phyloP scores from a whole-genome alignment of 768 basidiomycete species.

The Lentinula edodes region DNA sequence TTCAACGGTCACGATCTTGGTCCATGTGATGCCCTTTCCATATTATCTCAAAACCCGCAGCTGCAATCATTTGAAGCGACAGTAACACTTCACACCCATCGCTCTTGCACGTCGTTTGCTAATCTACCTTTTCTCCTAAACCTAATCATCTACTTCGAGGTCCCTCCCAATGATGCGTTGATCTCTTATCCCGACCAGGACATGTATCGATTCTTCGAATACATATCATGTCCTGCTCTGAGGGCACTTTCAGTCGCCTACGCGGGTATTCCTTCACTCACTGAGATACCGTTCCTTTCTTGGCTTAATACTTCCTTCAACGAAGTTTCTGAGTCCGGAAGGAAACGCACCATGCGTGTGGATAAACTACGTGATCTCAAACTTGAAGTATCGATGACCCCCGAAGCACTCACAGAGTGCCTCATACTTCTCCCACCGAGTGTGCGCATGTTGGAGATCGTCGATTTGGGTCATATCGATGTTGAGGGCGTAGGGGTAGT shows the following conservation, averaged over 20 bases:
- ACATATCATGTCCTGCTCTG: neutral
- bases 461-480: neutral
- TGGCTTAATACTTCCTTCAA: neutral
- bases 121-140: neutral
- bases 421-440: neutral
- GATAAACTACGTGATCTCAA: neutral
- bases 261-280: neutral
- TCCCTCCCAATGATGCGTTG: neutral
- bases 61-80: neutral
- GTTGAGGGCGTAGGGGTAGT: neutral
- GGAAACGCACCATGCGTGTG: neutral
- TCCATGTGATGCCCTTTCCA: neutral
- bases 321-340: neutral
- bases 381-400: neutral
- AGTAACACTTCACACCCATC: neutral
- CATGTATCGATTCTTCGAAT: neutral
- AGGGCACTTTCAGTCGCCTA: neutral
- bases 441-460: neutral
- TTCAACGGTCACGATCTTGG: neutral
- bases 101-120: neutral
- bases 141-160: neutral
- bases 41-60: neutral
- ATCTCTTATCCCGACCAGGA: neutral
- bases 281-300: neutral
- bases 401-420: neutral